phyloP scores from a whole-genome alignment of 148 eudicot genomes.

The Rhododendron molle region DNA sequence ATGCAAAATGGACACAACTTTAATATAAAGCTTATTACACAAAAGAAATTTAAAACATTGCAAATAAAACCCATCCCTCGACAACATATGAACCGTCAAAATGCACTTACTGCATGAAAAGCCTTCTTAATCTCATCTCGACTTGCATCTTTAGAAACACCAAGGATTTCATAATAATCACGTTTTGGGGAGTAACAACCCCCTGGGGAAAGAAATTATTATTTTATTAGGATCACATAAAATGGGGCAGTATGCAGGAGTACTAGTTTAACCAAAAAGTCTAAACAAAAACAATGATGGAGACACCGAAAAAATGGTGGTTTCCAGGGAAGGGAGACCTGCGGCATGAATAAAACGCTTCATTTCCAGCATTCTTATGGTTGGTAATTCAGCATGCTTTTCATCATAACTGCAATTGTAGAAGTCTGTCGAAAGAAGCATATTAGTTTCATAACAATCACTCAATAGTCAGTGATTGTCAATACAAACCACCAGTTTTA shows the following conservation, averaged over 20 bases:
- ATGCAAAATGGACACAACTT: background rate
- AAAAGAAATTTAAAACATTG: background rate
- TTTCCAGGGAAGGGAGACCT: conserved; percentile 32
- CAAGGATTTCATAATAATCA: conserved; percentile 70
- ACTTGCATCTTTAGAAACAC: conserved; percentile 61
- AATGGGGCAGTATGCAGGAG: background rate
- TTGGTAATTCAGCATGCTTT: conserved; percentile 23
- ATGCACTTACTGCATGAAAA: conserved; percentile 55
- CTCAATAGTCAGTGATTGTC: background rate
- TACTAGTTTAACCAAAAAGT: background rate
- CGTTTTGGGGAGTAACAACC: conserved; percentile 27
- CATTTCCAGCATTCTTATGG: conserved; percentile 13
- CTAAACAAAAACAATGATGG: background rate
- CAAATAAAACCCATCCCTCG: background rate
- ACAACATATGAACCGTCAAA: background rate
- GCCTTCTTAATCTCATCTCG: conserved; percentile 84
- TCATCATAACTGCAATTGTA: conserved; percentile 14
- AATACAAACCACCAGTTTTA: background rate
- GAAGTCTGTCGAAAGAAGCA: conserved; percentile 21
- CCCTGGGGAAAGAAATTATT: conserved; percentile 39
- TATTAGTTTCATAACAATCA: background rate
- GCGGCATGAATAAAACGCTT: conserved; percentile 67
- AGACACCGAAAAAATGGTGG: background rate
- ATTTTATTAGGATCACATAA: background rate
- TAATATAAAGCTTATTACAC: background rate